phyloP scores from a whole-genome alignment of 257 asterid genomes.

The Primulina eburnea region DNA sequence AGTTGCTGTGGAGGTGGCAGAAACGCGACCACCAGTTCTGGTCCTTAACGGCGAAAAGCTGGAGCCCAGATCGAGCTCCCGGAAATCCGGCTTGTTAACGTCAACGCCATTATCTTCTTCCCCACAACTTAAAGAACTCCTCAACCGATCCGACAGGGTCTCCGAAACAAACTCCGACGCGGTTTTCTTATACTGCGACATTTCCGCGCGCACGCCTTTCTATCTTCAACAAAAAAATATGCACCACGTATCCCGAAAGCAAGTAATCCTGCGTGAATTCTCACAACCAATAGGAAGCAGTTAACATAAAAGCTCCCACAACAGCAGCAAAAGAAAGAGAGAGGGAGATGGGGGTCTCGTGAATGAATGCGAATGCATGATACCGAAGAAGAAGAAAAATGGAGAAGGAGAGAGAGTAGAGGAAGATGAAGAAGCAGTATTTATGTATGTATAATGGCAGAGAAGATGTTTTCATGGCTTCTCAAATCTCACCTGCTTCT shows the following conservation, averaged over 20 bases:
- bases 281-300: constrained; percentile 1
- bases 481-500: constrained; percentile 29
- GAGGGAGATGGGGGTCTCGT: constrained; percentile 60
- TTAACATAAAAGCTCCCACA: neutral
- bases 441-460: neutral
- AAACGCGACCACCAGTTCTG: constrained; percentile 18
- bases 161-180: constrained; percentile 39
- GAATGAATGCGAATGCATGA: constrained; percentile 60
- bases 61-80: constrained; percentile 75
- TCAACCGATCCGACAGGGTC: constrained; percentile 50
- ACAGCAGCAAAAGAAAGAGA: constrained; percentile 22
- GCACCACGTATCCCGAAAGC: neutral
- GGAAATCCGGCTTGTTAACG: constrained; percentile 62
- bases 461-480: neutral
- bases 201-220: constrained; percentile 21
- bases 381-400: constrained; percentile 22
- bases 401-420: neutral
- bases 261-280: neutral
- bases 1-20: constrained; percentile 27
- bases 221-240: neutral
- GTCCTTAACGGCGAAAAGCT: constrained; percentile 62
- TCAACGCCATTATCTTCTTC: constrained; percentile 31
- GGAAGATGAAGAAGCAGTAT: constrained; percentile 13
- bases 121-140: constrained; percentile 32
- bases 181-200: constrained; percentile 47